Percentiles rank a stretch among this genome's conserved stretches.
Conservation (phyloP, 139 green algal species). For the Chara braunii region DNA sequence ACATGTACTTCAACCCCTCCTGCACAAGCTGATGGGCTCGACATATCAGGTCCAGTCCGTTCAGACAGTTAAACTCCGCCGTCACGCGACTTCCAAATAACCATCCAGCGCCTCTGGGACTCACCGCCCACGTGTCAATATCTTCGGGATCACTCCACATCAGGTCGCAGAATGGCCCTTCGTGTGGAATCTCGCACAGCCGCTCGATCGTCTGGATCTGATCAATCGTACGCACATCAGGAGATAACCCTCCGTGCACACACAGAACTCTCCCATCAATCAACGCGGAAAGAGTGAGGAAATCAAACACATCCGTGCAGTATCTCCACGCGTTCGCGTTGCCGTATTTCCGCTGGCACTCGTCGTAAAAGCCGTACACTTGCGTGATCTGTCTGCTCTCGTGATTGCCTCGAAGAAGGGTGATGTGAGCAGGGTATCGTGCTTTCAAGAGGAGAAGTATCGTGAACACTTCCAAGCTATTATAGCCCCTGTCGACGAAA, state of each 20-base stretch:
- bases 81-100: conserved; percentile 89
- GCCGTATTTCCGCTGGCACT: conserved; percentile 97
- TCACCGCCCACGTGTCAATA: conserved; percentile 93
- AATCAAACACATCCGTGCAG: conserved; percentile 99
- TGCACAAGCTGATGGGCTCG: conserved; percentile 96
- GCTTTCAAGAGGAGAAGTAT: conserved; percentile 93
- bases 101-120: conserved; percentile 86
- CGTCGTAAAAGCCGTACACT: conserved; percentile 99
- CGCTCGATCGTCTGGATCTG: conserved; percentile 96
- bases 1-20: conserved; percentile 99
- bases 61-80: conserved; percentile 69
- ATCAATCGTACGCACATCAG: conserved; percentile 89
- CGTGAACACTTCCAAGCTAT: conserved; percentile 96
- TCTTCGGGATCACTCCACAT: conserved; percentile 99
- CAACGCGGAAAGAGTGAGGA: conserved; percentile 82
- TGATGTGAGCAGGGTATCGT: conserved; percentile 83
- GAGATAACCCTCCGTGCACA: conserved; percentile 94
- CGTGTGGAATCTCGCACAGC: conserved; percentile 95
- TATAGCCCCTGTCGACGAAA: conserved; percentile 63
- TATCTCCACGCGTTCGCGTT: conserved; percentile 99
- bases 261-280: conserved; percentile 89
- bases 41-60: conserved; percentile 90
- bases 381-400: conserved; percentile 98
- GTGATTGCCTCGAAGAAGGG: conserved; percentile 94
- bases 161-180: conserved; percentile 77